Conservation (phyloP, 768 basidiomycete species). For the Mycena floridula region DNA sequence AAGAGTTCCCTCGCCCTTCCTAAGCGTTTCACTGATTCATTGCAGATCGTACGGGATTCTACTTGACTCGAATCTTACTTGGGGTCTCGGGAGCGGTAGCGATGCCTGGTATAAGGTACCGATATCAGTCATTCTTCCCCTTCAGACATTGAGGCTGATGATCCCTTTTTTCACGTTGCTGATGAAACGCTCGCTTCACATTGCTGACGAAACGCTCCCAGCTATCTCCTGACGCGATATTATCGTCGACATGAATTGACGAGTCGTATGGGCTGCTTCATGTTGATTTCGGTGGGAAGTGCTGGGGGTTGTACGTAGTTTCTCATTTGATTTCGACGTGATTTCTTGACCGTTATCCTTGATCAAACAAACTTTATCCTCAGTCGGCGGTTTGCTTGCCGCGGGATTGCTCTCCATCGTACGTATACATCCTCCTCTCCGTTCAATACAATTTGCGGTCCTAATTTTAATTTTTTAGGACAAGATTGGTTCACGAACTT, state of each 20-base stretch:
- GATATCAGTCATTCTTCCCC: slow-evolving; percentile 2
- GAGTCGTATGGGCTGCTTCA: slow-evolving; percentile 6
- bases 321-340: too few species aligned
- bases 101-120: too few species aligned
- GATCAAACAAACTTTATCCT: neutral
- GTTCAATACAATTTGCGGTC: too few species aligned
- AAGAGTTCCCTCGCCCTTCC: too few species aligned
- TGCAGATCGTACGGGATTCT: too few species aligned
- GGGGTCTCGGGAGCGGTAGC: too few species aligned
- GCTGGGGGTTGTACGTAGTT: slow-evolving; percentile 5
- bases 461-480: too few species aligned
- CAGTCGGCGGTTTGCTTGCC: slow-evolving; percentile 4
- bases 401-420: slow-evolving; percentile 4
- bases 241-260: slow-evolving; percentile 4
- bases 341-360: neutral
- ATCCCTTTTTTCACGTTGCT: neutral
- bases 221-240: slow-evolving; percentile 6
- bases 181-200: too few species aligned
- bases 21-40: too few species aligned
- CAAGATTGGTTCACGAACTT: slow-evolving; percentile 2
- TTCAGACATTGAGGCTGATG: neutral
- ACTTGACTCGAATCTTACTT: slow-evolving; percentile 1
- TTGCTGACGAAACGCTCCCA: too few species aligned
- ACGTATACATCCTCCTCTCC: too few species aligned
- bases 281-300: slow-evolving; percentile 2